These are phyloP conservation scores for Penicillium taxi DNA, from an alignment of 495 filamentous ascomycete genomes.

Conservation along the genomic window DNA sequence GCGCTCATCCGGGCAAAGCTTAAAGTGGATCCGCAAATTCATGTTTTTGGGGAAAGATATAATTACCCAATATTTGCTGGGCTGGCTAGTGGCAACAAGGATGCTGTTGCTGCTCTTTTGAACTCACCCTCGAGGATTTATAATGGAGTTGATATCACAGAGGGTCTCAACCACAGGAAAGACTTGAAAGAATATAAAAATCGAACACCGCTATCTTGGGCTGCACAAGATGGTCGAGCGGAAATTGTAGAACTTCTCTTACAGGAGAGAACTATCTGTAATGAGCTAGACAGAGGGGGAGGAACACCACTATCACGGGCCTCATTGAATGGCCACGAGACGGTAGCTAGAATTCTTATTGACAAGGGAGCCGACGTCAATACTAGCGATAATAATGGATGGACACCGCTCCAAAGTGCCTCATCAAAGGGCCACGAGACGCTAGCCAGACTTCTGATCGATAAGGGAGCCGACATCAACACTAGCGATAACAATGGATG, in stretches of 20 bases:
- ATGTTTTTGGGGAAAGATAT: conserved; percentile 29
- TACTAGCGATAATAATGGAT: neutral
- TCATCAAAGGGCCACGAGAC: neutral
- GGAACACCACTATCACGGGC: conserved; percentile 3
- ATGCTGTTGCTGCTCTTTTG: conserved; percentile 23
- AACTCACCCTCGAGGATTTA: conserved; percentile 3
- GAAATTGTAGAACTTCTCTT: conserved; percentile 14
- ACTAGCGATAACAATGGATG: neutral
- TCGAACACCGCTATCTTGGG: conserved; percentile 20
- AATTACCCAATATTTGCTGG: conserved; percentile 38
- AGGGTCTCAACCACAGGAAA: conserved; percentile 7
- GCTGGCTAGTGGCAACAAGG: conserved; percentile 20
- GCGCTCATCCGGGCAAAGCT: conserved; percentile 29
- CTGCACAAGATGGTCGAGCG: conserved; percentile 8
- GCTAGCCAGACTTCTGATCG: neutral
- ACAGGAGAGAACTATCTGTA: neutral
- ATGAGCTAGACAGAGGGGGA: neutral
- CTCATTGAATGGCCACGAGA: neutral
- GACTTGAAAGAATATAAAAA: conserved; percentile 3
- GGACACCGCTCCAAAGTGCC: neutral
- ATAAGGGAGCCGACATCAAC: conserved; percentile 1
- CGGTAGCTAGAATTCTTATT: conserved; percentile 1
- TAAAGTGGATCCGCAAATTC: conserved; percentile 14
- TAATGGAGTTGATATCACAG: conserved; percentile 10
- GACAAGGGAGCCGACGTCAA: conserved; percentile 1